phyloP scores from a whole-genome alignment of 225 moss, liverwort and hornwort species.

The Ulota crispa region DNA sequence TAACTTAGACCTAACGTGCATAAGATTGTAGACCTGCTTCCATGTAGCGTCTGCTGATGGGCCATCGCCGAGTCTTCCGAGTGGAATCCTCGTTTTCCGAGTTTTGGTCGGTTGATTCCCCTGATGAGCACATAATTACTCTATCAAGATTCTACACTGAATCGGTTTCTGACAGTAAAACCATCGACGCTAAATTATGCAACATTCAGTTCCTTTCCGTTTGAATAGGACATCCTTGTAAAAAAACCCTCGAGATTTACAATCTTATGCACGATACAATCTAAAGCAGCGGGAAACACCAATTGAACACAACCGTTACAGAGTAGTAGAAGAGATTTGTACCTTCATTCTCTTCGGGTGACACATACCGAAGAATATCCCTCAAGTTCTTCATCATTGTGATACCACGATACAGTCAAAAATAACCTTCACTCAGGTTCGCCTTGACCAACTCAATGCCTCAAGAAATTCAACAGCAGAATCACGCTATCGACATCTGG shows the following conservation, averaged over 20 bases:
- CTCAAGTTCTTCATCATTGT: slow-evolving; percentile 66
- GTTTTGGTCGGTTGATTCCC: slow-evolving; percentile 35
- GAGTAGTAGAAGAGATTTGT: slow-evolving; percentile 1
- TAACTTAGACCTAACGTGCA: slow-evolving; percentile 39
- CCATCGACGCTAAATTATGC: slow-evolving; percentile 5
- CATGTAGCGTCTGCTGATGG: slow-evolving; percentile 64
- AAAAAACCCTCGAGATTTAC: slow-evolving; percentile 30
- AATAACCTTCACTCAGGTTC: slow-evolving; percentile 9
- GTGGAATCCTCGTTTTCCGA: slow-evolving; percentile 36
- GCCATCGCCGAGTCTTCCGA: slow-evolving; percentile 51
- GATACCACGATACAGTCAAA: neutral
- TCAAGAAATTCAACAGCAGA: slow-evolving; percentile 2
- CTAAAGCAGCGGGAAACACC: slow-evolving; percentile 15
- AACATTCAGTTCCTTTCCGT: slow-evolving; percentile 8
- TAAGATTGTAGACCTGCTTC: slow-evolving; percentile 60
- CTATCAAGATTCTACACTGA: slow-evolving; percentile 39
- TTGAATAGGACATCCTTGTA: neutral
- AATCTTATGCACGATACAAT: slow-evolving; percentile 44
- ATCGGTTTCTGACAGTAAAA: slow-evolving; percentile 18
- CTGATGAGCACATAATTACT: slow-evolving; percentile 49
- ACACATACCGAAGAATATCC: slow-evolving; percentile 80
- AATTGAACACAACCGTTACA: neutral
- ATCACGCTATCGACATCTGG: slow-evolving; percentile 15
- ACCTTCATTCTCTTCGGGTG: slow-evolving; percentile 94
- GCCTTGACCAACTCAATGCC: slow-evolving; percentile 15